phyloP scores from a whole-genome alignment of 129 eudicot species.

The Pittosporum tobira region DNA sequence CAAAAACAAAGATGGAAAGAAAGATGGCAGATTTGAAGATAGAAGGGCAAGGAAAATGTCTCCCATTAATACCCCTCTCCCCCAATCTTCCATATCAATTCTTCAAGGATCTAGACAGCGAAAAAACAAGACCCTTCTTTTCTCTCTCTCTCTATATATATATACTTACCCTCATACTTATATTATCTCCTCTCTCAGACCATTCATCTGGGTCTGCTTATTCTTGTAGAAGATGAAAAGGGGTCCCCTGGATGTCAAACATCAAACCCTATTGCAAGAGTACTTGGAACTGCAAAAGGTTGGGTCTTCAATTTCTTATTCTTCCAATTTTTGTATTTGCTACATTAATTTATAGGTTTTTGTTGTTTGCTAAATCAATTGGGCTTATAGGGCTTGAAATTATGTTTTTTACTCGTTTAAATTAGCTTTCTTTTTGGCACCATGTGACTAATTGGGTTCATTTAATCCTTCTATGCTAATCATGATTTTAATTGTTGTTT shows the following conservation, averaged over 20 bases:
- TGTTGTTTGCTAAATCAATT: not conserved
- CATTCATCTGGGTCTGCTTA: not conserved
- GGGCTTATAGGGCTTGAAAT: too few relatives aligned
- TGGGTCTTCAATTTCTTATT: not conserved
- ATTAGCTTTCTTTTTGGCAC: too few relatives aligned
- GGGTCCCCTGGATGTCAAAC: conserved; percentile 22
- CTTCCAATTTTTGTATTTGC: not conserved
- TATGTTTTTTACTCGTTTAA: too few relatives aligned
- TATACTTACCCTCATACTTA: not conserved
- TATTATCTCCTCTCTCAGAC: not conserved
- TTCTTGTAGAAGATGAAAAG: conserved; percentile 30
- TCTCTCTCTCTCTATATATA: not conserved
- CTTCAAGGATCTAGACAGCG: too few relatives aligned
- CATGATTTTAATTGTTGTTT: not conserved
- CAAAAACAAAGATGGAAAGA: too few relatives aligned
- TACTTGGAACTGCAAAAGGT: conserved; percentile 48
- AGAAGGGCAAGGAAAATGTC: too few relatives aligned
- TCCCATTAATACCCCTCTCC: not conserved
- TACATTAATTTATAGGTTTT: not conserved
- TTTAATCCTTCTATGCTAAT: too few relatives aligned
- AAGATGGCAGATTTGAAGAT: too few relatives aligned
- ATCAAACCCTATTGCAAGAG: conserved; percentile 36
- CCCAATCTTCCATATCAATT: not conserved
- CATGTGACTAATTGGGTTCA: too few relatives aligned
- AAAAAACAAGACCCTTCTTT: not conserved